A percentile compares a stretch with the other conserved stretches of the same genome.
phyloP scores from a whole-genome alignment of 1,284 basidiomycete species.

The Pascua sp. region DNA sequence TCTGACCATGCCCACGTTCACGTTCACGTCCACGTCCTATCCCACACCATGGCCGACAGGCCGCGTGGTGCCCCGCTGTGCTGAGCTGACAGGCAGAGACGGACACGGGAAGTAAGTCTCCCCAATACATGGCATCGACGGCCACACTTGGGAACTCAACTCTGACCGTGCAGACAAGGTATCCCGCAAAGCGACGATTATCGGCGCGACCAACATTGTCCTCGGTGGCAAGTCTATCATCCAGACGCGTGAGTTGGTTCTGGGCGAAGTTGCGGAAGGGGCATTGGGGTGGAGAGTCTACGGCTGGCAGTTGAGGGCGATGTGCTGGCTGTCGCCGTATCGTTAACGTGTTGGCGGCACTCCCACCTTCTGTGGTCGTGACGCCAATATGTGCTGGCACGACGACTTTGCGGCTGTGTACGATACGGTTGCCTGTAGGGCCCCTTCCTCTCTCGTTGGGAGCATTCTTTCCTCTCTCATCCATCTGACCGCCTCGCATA shows the following conservation, averaged over 20 bases:
- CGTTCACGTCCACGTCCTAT: not conserved
- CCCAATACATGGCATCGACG: not conserved
- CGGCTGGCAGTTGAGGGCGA: not conserved
- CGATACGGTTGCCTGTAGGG: no score
- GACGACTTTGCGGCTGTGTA: no score
- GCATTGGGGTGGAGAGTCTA: not conserved
- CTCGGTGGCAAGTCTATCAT: conserved; percentile 97
- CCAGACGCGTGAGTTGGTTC: conserved; percentile 57
- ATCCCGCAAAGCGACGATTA: conserved; percentile 85
- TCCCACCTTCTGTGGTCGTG: not conserved
- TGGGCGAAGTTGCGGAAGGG: not conserved
- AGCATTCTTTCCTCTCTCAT: not conserved
- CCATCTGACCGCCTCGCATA: not conserved
- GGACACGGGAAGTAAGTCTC: conserved; percentile 44
- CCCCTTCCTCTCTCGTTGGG: not conserved
- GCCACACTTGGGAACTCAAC: not conserved
- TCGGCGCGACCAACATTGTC: conserved; percentile 93
- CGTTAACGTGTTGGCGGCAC: no score
- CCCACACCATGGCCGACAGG: no score
- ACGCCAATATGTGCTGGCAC: no score
- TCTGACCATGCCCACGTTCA: no score
- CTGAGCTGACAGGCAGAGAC: conserved; percentile 29
- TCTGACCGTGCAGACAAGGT: conserved; percentile 63
- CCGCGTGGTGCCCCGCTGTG: no score
- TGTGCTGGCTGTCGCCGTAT: no score